Evolutionary conservation across 2,329 filamentous ascomycete genomes (phyloP).

Genomic region (Monosporascus sp.): DNA sequence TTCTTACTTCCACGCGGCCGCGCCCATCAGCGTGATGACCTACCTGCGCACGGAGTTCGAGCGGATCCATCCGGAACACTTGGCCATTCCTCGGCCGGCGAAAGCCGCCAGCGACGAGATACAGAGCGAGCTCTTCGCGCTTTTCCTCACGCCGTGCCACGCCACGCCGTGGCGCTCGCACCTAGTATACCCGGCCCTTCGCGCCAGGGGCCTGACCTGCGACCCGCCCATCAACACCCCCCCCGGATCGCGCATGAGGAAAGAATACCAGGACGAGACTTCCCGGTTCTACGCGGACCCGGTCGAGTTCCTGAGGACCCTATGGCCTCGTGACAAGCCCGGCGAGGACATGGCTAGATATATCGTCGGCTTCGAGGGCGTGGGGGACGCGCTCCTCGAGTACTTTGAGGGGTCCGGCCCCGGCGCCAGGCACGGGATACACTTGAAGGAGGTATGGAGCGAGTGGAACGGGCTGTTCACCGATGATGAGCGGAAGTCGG

Average conservation of each 20-base stretch:
- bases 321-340: conserved; percentile 38
- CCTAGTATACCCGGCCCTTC: conserved; percentile 67
- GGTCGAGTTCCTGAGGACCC: conserved; percentile 46
- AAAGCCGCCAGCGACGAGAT: conserved; percentile 20
- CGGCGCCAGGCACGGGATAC: conserved; percentile 36
- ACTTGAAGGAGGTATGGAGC: conserved; percentile 45
- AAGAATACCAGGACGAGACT: conserved; percentile 77
- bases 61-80: conserved; percentile 41
- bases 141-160: conserved; percentile 94
- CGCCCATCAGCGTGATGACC: conserved; percentile 66
- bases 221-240: conserved; percentile 73
- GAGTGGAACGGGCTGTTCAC: conserved; percentile 58
- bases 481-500: conserved; percentile 53
- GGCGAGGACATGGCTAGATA: conserved; percentile 45
- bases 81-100: conserved; percentile 23
- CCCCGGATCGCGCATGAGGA: conserved; percentile 56
- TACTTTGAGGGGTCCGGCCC: conserved; percentile 37
- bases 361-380: conserved; percentile 56
- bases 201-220: conserved; percentile 82
- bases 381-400: conserved; percentile 41
- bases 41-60: conserved; percentile 74
- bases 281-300: conserved; percentile 79
- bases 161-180: conserved; percentile 92
- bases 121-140: conserved; percentile 54
- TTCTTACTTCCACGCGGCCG: conserved; percentile 72